A percentile compares a stretch with the other conserved stretches of the same genome.
Conservation (phyloP, 306 rosid species). For the Canavalia gladiata region DNA sequence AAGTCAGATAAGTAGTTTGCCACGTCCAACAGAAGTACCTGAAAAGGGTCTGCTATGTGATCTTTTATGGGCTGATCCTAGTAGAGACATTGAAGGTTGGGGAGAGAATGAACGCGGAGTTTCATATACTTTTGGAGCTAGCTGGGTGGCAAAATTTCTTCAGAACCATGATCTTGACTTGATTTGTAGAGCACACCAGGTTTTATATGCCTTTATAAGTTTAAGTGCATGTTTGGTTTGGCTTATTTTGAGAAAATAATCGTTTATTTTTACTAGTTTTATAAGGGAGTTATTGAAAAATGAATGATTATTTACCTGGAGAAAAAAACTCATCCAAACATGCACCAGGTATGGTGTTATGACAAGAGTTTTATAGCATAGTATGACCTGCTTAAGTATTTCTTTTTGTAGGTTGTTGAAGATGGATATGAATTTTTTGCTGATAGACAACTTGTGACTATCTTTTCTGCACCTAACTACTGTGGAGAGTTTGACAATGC, state of each 20-base stretch:
- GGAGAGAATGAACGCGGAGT: conserved; percentile 55
- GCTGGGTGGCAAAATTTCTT: conserved; percentile 46
- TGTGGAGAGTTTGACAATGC: conserved; percentile 59
- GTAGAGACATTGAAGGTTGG: conserved; percentile 49
- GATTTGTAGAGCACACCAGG: conserved; percentile 62
- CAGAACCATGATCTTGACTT: conserved; percentile 52
- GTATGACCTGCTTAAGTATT: neutral
- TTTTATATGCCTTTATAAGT: neutral
- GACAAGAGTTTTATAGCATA: neutral
- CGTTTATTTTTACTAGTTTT: no score
- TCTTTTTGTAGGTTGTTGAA: conserved; percentile 54
- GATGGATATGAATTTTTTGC: conserved; percentile 63
- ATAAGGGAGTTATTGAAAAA: no score
- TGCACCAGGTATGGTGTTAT: neutral
- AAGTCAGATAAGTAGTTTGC: conserved; percentile 46
- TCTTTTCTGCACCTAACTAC: conserved; percentile 59
- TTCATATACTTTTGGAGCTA: conserved; percentile 57
- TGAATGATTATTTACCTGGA: no score
- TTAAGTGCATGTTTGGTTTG: no score
- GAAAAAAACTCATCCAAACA: no score
- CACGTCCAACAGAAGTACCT: conserved; percentile 51
- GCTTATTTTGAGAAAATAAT: no score
- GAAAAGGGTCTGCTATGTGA: conserved; percentile 55
- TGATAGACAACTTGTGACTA: conserved; percentile 58
- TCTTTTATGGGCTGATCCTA: conserved; percentile 55